These are phyloP conservation scores for Tuber borchii DNA, from an alignment of 495 filamentous ascomycete genomes.

Conservation along the genomic window DNA sequence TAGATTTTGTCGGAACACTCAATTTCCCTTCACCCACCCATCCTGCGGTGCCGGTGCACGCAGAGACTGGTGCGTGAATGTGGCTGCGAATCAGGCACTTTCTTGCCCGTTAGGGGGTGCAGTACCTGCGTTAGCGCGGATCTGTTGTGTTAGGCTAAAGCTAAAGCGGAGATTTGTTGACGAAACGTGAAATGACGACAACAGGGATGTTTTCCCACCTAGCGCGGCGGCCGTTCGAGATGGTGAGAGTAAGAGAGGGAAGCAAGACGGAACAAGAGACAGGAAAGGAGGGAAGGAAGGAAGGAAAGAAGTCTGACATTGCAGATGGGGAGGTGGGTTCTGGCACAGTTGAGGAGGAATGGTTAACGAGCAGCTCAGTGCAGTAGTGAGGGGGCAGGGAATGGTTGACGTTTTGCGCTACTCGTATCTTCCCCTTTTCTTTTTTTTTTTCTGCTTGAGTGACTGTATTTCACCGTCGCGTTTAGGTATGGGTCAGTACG, in stretches of 20 bases:
- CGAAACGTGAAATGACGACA: conserved; percentile 8
- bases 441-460: neutral
- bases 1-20: neutral
- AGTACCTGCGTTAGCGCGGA: conserved; percentile 34
- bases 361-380: neutral
- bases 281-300: neutral
- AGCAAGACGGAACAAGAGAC: neutral
- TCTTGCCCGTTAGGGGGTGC: neutral
- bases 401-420: too few species aligned
- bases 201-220: neutral
- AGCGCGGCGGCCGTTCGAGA: neutral
- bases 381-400: neutral
- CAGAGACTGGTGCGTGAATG: neutral
- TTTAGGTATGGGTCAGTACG: neutral
- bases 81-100: neutral
- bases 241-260: neutral
- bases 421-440: too few species aligned
- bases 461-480: neutral
- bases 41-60: neutral
- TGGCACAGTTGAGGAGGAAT: neutral
- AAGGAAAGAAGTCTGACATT: neutral
- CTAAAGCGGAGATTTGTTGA: conserved; percentile 30
- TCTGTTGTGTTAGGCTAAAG: conserved; percentile 5
- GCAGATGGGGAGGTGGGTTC: neutral
- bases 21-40: neutral